Percentiles rank a stretch among this genome's conserved stretches.
These are phyloP conservation scores for Termitomyces sp. DNA, from an alignment of 768 basidiomycete genomes.

Conservation along the genomic window DNA sequence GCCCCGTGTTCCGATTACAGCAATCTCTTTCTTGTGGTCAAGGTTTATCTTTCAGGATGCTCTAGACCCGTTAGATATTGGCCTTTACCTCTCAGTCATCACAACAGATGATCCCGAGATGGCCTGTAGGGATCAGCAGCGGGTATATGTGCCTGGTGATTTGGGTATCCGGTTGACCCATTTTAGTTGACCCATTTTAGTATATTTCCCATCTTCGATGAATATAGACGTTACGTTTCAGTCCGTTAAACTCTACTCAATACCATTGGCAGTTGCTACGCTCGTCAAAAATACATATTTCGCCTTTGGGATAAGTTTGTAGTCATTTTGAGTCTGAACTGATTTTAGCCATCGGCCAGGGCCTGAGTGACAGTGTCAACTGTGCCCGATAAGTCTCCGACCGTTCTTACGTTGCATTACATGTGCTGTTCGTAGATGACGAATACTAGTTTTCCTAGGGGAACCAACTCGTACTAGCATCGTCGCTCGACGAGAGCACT, in stretches of 20 bases:
- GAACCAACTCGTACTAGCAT: background rate
- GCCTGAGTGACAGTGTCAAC: background rate
- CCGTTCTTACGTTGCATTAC: background rate
- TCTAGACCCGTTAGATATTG: too few species aligned
- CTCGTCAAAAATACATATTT: background rate
- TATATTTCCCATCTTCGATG: too few species aligned
- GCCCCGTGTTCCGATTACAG: too few species aligned
- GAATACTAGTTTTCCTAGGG: background rate
- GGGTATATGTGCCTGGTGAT: too few species aligned
- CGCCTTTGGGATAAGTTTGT: background rate
- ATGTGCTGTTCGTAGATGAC: background rate
- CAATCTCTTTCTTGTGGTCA: too few species aligned
- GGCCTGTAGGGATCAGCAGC: background rate
- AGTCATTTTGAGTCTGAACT: background rate
- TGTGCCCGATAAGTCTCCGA: background rate
- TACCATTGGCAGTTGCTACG: too few species aligned
- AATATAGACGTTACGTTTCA: background rate
- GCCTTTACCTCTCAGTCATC: too few species aligned
- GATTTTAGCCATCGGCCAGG: background rate
- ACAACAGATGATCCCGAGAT: too few species aligned
- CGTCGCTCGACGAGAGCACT: background rate
- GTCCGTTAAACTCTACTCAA: too few species aligned
- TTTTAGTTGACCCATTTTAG: too few species aligned
- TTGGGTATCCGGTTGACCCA: too few species aligned
- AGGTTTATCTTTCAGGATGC: too few species aligned